Percentiles rank a stretch among this genome's conserved stretches.
phyloP scores from a whole-genome alignment of 345 rosid genomes.

The Camelina neglecta region DNA sequence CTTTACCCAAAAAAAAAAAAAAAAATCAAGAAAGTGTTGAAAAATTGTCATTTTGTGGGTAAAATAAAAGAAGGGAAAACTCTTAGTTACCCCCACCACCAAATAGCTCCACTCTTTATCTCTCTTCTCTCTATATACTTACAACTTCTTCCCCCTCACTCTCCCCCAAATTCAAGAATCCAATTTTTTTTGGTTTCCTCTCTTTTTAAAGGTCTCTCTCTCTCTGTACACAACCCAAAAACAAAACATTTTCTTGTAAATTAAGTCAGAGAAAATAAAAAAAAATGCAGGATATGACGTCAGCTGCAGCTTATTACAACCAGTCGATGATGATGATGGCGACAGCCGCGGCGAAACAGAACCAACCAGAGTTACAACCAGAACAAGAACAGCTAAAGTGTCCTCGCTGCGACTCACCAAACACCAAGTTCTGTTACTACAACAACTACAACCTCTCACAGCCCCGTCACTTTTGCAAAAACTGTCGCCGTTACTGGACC shows the following conservation, averaged over 20 bases:
- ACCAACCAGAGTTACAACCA: constrained; percentile 64
- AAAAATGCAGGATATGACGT: constrained; percentile 62
- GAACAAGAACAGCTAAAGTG: constrained; percentile 83
- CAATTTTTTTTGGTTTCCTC: constrained; percentile 26
- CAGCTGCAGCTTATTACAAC: constrained; percentile 42
- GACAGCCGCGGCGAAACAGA: constrained; percentile 2
- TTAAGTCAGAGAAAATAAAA: no score
- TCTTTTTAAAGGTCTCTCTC: constrained; percentile 3
- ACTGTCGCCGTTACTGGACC: constrained; percentile 93
- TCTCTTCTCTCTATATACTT: constrained; percentile 23
- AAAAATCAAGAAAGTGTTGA: not conserved
- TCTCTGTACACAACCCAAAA: no score
- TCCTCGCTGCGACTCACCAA: constrained; percentile 72
- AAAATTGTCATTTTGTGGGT: constrained; percentile 15
- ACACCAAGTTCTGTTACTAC: constrained; percentile 97
- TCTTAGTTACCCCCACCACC: not conserved
- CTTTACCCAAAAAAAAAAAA: not conserved
- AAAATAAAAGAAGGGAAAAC: not conserved
- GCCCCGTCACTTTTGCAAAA: constrained; percentile 90
- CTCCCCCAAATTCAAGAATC: constrained; percentile 28
- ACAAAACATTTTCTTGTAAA: no score
- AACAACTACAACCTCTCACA: constrained; percentile 91
- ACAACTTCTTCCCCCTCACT: constrained; percentile 13
- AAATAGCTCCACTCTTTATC: constrained; percentile 42
- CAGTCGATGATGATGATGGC: constrained; percentile 43